Evolutionary conservation across 73 alveolate species (phyloP).

Genomic region (Tetrahymena elliotti): DNA sequence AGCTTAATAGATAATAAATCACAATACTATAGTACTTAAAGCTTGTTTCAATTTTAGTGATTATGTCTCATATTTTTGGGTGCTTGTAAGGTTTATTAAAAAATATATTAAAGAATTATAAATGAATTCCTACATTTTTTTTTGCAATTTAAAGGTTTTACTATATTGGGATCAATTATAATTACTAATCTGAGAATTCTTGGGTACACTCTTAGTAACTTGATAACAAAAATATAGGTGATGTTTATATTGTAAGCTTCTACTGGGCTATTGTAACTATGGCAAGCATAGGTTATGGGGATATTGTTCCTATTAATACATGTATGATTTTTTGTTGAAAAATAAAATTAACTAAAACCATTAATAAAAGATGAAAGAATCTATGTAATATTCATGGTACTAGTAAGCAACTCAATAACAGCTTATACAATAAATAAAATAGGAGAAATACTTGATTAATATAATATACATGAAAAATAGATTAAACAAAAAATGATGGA

Average conservation of each 20-base stretch:
- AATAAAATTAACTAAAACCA: background rate
- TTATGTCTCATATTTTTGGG: background rate
- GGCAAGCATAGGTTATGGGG: background rate
- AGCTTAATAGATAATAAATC: background rate
- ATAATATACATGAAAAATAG: background rate
- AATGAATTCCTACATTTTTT: no score
- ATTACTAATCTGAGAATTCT: background rate
- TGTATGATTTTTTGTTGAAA: background rate
- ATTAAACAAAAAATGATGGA: slow-evolving; percentile 21
- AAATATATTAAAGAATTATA: background rate
- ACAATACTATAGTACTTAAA: background rate
- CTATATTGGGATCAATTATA: background rate
- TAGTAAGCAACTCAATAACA: slow-evolving; percentile 10
- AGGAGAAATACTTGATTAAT: slow-evolving; percentile 21
- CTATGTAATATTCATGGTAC: slow-evolving; percentile 21
- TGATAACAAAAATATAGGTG: background rate
- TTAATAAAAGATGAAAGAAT: background rate
- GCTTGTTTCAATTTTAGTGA: background rate
- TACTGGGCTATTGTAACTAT: background rate
- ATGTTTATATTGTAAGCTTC: background rate
- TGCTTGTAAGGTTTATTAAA: background rate
- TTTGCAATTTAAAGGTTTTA: background rate
- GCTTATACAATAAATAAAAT: slow-evolving; percentile 29
- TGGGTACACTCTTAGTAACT: background rate
- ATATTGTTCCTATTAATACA: background rate